Base-by-base conservation (phyloP, 768 basidiomycete species). In the Scleroderma citrinum region DNA sequence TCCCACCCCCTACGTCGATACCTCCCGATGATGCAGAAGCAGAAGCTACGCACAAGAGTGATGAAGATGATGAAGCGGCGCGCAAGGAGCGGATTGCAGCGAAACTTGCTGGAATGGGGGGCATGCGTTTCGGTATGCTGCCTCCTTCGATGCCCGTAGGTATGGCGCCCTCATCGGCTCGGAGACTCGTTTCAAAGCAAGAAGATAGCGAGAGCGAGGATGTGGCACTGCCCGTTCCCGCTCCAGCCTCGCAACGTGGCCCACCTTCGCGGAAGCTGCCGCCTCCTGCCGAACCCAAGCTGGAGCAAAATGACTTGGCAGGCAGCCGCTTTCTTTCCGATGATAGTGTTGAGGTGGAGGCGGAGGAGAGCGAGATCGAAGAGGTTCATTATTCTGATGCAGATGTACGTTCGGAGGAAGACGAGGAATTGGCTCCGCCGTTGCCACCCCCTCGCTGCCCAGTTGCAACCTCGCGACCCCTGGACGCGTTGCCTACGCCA, bases 341-440 rank as follows among this genome's bases (percentile, higher is more conserved):
- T 17, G 84, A 87, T 39, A 77, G 77, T 10, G 81, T 82, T 20
- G 73, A 74, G 32, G 78, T 81, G 21, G 86, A 87, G 50, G 78
- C 75, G 6, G 84, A 86, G 58, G 85, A 87, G 56, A 86, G 83
- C 52, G 84, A 87, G 59, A 69, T 80, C 13, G 85, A 87, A 55
- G 84, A 87, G 54, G 77, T 83, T 8, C 70, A 66, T 8, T 72
- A 82, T 50, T 78, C 81, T 31, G 82, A 84, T 53, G 75, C 70
- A 8, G 65, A 61, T 20, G 62, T 54, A 6, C 66, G 68, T 44
- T 19, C 46, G 13, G 24, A 7, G 23, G 66, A 62, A 5, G 65
- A 64, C 45, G 77, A 76, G 47, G 74, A 75, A 44, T 46, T 49
- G 2, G 67, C 66, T 3, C 75, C 80, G 0, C 81, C 82, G 20